phyloP scores from a whole-genome alignment of 306 rosid genomes.

The Inga oerstediana region DNA sequence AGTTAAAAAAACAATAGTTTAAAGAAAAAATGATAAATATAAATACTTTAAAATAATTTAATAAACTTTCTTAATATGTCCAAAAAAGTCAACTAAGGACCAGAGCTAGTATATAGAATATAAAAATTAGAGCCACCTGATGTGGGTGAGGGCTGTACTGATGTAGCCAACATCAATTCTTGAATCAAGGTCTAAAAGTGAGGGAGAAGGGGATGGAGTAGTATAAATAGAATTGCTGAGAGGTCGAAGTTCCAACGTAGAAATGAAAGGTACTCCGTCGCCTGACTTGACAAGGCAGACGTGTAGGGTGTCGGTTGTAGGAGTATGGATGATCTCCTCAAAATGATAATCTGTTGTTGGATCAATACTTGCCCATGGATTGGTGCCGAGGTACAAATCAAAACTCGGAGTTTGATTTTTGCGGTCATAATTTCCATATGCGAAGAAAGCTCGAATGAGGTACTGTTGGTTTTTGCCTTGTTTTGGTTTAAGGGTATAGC shows the following conservation, averaged over 20 bases:
- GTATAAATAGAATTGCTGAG: conserved; percentile 15
- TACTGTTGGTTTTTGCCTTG: no score
- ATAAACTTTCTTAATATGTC: no score
- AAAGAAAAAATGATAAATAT: no score
- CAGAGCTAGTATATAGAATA: fast-evolving
- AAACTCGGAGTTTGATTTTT: conserved; percentile 31
- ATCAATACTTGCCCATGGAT: conserved; percentile 33
- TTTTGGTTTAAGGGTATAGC: no score
- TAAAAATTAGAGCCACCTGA: not conserved
- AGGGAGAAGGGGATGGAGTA: not conserved
- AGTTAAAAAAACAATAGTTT: no score
- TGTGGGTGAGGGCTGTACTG: fast-evolving
- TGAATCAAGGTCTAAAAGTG: not conserved
- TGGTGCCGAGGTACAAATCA: conserved; percentile 45
- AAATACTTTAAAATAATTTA: no score
- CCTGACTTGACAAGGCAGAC: conserved; percentile 44
- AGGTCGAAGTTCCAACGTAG: conserved; percentile 44
- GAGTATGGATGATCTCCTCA: conserved; percentile 33
- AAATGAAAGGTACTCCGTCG: conserved; percentile 7
- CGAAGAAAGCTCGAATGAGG: no score
- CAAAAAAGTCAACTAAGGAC: fast-evolving
- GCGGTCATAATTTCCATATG: conserved; percentile 39
- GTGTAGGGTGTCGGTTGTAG: conserved; percentile 22
- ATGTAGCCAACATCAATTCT: conserved; percentile 33
- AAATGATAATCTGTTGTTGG: fast-evolving